Conservation (phyloP, 768 basidiomycete genomes). For the Suillus variegatus region DNA sequence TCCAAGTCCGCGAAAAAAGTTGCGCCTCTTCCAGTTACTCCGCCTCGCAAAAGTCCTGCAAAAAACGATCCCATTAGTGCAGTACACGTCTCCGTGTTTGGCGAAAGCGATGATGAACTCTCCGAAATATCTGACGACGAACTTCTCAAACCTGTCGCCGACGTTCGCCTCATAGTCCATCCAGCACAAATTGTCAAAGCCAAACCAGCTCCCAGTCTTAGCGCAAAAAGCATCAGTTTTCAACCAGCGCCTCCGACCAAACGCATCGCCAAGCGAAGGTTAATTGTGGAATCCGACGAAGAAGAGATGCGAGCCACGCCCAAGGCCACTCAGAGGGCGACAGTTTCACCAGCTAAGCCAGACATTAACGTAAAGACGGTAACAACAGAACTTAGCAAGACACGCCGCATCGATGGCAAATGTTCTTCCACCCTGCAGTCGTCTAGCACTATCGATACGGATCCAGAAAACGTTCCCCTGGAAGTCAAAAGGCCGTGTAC, state of each 20-base stretch:
- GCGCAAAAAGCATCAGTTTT: neutral
- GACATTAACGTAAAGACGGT: neutral
- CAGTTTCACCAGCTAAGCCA: neutral
- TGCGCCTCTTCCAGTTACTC: neutral
- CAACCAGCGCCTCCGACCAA: neutral
- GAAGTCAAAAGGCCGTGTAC: neutral
- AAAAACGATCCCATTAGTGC: neutral
- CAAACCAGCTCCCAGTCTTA: conserved; percentile 7
- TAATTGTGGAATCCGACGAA: conserved; percentile 25
- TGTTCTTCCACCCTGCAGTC: neutral
- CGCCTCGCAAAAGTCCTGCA: neutral
- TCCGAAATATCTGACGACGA: conserved; percentile 38
- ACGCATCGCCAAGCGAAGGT: conserved; percentile 5
- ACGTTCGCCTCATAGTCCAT: conserved; percentile 8
- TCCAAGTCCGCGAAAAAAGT: neutral
- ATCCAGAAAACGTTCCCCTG: neutral
- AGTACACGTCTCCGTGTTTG: conserved; percentile 19
- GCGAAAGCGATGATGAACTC: conserved; percentile 23
- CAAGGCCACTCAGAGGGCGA: neutral
- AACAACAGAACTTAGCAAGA: neutral
- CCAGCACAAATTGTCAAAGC: neutral
- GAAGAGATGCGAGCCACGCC: conserved; percentile 11
- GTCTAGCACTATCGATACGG: neutral
- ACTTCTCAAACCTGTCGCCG: neutral
- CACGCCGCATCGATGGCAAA: neutral